Conservation (phyloP, 352 stramenopile genomes). For the Globisporangium acanthophoron region DNA sequence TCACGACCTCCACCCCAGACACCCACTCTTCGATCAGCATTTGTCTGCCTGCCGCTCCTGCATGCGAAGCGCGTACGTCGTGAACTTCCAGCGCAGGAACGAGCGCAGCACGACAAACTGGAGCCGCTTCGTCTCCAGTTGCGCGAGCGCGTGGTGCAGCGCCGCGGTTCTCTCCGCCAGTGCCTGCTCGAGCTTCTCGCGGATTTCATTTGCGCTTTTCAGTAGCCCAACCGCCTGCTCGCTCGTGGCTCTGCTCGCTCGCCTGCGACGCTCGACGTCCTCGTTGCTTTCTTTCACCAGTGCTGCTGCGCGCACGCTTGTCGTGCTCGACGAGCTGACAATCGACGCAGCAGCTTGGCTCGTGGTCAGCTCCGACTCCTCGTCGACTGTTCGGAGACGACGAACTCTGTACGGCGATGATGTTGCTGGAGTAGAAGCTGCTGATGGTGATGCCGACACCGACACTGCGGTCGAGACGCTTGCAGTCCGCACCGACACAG, state of each 20-base stretch:
- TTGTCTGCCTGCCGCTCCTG: background rate
- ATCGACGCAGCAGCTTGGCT: conserved; percentile 2
- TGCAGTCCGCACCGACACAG: conserved; percentile 7
- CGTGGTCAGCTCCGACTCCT: conserved; percentile 5
- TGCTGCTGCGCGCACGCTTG: background rate
- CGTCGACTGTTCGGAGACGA: conserved; percentile 1
- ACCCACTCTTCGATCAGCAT: background rate
- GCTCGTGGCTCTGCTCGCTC: conserved; percentile 32
- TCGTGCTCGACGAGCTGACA: background rate
- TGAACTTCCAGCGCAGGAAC: conserved; percentile 40
- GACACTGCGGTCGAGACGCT: conserved; percentile 1
- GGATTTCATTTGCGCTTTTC: conserved; percentile 30
- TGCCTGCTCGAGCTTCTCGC: conserved; percentile 19
- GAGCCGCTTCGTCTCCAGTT: conserved; percentile 19
- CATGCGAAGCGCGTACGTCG: conserved; percentile 12
- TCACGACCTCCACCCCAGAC: background rate
- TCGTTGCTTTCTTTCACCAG: conserved; percentile 14
- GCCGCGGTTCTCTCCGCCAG: conserved; percentile 21
- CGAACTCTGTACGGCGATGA: background rate
- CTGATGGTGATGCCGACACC: background rate
- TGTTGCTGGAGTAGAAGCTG: background rate
- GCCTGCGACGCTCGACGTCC: conserved; percentile 6
- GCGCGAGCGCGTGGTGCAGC: conserved; percentile 14
- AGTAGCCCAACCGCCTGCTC: conserved; percentile 38
- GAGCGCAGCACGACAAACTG: conserved; percentile 34